Base-by-base conservation (phyloP, 2,329 filamentous ascomycete species). In the Lachnellula cervina region DNA sequence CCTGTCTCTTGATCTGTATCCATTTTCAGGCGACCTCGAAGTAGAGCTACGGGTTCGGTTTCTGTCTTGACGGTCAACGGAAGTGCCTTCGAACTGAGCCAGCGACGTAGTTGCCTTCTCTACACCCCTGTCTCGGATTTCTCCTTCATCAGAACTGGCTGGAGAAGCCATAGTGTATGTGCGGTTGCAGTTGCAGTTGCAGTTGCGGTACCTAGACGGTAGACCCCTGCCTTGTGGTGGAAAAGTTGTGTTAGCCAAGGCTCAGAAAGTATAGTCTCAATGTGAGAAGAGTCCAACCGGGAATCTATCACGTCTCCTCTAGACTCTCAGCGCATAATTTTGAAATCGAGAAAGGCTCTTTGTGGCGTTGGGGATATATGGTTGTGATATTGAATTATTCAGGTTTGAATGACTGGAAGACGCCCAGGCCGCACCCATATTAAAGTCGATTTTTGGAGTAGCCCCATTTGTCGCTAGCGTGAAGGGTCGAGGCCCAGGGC, bases 51-150 rank as follows among this genome's bases (percentile, higher is more conserved):
- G 65, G 68, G 65, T 65, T 54, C 80, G 83, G 76, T 75, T 80
- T 92, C 90, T 96, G 88, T 88, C 82, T 81, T 80, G 84, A 83
- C 87, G 88, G 90, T 96, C 89, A 96, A 96, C 86, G 83, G 81
- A 85, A 83, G 78, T 86, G 87, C 84, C 81, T 82, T 86, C 83
- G 80, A 82, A 76, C 74, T 80, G 81, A 80, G 81, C 79, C 80
- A 86, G 83, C 86, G 87, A 86, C 85, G 86, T 87, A 89, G 88
- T 89, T 94, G 90, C 89, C 90, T 94, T 94, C 76, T 83, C 80
- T 79, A 79, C 80, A 74, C 80, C 80, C 76, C 82, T 82, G 76
- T 92, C 89, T 72, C 87, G 76, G 74, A 93, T 90, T 79, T 95
- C 90, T 76, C 90, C 90, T 76, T 95, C 89, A 74, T 90, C 89